phyloP scores from a whole-genome alignment of 1,284 basidiomycete genomes.

The Apiotrichum gamsii region DNA sequence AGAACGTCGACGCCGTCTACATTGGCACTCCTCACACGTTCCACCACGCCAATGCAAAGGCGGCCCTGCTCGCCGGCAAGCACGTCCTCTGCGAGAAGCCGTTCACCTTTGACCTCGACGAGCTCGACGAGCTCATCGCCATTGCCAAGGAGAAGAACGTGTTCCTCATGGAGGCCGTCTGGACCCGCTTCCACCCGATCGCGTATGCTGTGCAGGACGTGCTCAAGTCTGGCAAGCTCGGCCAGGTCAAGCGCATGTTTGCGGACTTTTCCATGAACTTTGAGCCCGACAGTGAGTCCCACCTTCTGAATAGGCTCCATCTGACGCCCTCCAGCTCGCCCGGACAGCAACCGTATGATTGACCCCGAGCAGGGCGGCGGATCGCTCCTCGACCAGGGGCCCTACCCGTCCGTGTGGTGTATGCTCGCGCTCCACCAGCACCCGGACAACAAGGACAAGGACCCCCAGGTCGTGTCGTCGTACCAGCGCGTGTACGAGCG shows the following conservation, averaged over 20 bases:
- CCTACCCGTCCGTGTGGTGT: conserved; percentile 78
- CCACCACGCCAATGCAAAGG: conserved; percentile 72
- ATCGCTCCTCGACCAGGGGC: conserved; percentile 73
- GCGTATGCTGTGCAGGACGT: conserved; percentile 43
- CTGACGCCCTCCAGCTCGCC: conserved; percentile 15
- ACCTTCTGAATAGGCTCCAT: not conserved
- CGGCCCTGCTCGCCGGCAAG: conserved; percentile 71
- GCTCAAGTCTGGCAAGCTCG: conserved; percentile 42
- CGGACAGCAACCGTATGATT: conserved; percentile 59
- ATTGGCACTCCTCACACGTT: conserved; percentile 81
- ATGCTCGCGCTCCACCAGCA: conserved; percentile 74
- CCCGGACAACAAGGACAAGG: conserved; percentile 55
- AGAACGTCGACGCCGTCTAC: conserved; percentile 75
- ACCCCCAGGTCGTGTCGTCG: conserved; percentile 49
- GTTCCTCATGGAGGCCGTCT: conserved; percentile 73
- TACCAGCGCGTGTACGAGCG: conserved; percentile 53
- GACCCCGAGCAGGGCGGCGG: conserved; percentile 78
- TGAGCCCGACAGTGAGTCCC: conserved; percentile 61
- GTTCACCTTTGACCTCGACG: conserved; percentile 50
- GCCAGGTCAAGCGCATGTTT: conserved; percentile 48
- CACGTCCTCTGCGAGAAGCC: conserved; percentile 79
- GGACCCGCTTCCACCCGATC: conserved; percentile 48
- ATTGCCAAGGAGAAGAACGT: conserved; percentile 69
- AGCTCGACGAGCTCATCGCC: conserved; percentile 56
- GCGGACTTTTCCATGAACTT: conserved; percentile 71